Evolutionary conservation across 768 basidiomycete species (phyloP).

Genomic region (Calocybe gangraenosa): DNA sequence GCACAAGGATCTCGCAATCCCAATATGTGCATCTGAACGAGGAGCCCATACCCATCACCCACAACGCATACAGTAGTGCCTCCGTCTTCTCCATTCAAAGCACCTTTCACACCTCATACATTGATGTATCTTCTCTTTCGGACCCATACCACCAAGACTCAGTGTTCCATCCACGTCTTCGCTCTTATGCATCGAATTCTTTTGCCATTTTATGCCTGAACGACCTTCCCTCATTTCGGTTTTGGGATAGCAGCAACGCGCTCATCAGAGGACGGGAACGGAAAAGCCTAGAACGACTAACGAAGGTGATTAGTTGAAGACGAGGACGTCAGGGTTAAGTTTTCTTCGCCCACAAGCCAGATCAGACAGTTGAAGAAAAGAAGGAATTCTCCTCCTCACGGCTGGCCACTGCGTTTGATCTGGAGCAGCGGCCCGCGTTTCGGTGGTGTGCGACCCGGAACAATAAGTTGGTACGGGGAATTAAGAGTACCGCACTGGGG

Average conservation of each 20-base stretch:
- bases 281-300: slow-evolving; percentile 67
- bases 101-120: too few species aligned
- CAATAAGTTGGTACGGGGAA: slow-evolving; percentile 74
- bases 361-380: slow-evolving; percentile 76
- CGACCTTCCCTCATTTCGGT: slow-evolving; percentile 14
- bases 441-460: slow-evolving; percentile 74
- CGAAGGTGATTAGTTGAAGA: slow-evolving; percentile 73
- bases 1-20: too few species aligned
- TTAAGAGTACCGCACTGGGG: slow-evolving; percentile 74
- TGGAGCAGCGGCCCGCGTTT: too few species aligned
- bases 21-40: slow-evolving; percentile 79
- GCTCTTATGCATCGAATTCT: slow-evolving; percentile 22
- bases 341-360: slow-evolving; percentile 65
- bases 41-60: slow-evolving; percentile 81
- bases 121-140: slow-evolving; percentile 73
- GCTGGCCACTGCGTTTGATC: too few species aligned
- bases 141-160: slow-evolving; percentile 97
- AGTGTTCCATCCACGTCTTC: slow-evolving; percentile 47
- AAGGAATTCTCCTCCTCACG: too few species aligned
- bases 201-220: slow-evolving; percentile 17
- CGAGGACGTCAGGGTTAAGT: slow-evolving; percentile 79
- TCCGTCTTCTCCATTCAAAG: too few species aligned
- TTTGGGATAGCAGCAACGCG: slow-evolving; percentile 28
- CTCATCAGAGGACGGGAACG: slow-evolving; percentile 56
- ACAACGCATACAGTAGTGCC: slow-evolving; percentile 91